Evolutionary conservation across 164 flowering plant species (phyloP).

Genomic region (Piper longum): DNA sequence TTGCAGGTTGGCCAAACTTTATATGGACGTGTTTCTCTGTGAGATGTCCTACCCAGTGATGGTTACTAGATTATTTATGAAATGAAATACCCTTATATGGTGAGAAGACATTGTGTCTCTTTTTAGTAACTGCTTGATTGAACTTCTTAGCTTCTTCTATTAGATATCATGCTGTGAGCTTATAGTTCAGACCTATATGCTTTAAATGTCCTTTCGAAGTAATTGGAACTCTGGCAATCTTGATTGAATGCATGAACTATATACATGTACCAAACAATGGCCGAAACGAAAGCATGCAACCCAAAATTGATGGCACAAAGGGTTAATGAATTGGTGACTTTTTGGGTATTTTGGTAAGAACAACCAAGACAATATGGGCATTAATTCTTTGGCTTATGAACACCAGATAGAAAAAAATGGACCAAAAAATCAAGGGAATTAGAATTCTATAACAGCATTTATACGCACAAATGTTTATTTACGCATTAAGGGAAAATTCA

Average conservation of each 20-base stretch:
- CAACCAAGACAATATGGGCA: too few relatives aligned
- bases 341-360: too few relatives aligned
- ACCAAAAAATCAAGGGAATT: too few relatives aligned
- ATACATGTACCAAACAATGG: background rate
- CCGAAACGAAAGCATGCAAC: too few relatives aligned
- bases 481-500: too few relatives aligned
- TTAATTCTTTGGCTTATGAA: too few relatives aligned
- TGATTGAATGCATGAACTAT: background rate
- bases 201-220: background rate
- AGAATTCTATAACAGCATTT: too few relatives aligned
- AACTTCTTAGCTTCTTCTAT: background rate
- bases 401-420: too few relatives aligned
- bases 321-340: too few relatives aligned
- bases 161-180: background rate
- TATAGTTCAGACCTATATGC: background rate
- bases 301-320: too few relatives aligned
- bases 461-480: too few relatives aligned
- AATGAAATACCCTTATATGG: background rate
- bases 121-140: background rate
- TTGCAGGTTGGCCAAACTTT: background rate
- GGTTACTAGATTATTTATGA: background rate
- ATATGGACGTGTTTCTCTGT: background rate
- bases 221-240: background rate
- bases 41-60: background rate
- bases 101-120: background rate